Evolutionary conservation across 257 asterid genomes (phyloP), one percentile per base, ranked within the genome.

Genomic region (Gentiana dahurica): DNA sequence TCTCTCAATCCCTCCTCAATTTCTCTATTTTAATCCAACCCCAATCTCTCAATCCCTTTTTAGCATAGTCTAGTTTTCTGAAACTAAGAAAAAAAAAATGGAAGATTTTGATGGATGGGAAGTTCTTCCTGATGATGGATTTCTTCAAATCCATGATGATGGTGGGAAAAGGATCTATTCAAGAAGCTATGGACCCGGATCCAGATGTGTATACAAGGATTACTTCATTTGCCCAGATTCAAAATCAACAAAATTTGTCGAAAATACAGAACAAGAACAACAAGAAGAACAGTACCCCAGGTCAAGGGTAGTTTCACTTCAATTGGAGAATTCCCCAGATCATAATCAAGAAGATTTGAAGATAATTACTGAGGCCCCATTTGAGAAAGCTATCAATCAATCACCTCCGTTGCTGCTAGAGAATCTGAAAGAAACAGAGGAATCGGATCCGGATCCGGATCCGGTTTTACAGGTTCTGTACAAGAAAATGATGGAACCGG

Each of bases 51-150:
- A 1, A 49, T 34, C 43, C 3, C 4, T 39, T 39, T 13, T 32
- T 24, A 9, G 34, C 5, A 24, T 43, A 11, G 57, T 44, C 60
- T 53, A 34, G 38, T 39, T 41, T 41, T 41, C 9, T 41, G 46
- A 10, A 41, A 10, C 6, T 7, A 5, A 10, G 46, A 41, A 41
- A 1, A 7, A 15, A 33, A 35, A 33, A 10, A 66, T 57, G 60
- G 71, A 63, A 83, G 94, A 81, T 66, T 74, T 84, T 34, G 77
- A 89, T 44, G 94, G 80, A 56, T 89, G 97, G 97, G 95, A 86
- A 67, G 65, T 89, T 13, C 77, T 89, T 58, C 71, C 94, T 35
- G 86, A 80, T 8, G 82, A 78, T 41, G 95, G 86, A 34, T 81
- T 71, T 61, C 94, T 81, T 33, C 80, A 81, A 60, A 73, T 83